Conservation (phyloP, 2,329 filamentous ascomycete genomes). For the Fusarium stilboides region DNA sequence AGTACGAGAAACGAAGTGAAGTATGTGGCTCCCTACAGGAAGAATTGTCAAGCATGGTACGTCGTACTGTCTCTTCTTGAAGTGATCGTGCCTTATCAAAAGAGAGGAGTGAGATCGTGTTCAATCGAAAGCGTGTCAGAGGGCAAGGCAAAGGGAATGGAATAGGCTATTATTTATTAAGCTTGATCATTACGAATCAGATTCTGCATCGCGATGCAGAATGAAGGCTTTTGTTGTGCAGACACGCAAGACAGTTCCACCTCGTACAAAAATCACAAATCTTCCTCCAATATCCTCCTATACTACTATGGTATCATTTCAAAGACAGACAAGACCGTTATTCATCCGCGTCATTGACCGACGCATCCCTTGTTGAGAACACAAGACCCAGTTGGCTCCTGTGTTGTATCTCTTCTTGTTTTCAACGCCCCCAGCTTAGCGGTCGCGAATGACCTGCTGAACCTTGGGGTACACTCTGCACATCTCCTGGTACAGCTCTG, state of each 20-base stretch:
- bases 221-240: not conserved
- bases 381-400: too few species aligned
- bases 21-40: too few species aligned
- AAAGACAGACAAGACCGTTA: constrained; percentile 5
- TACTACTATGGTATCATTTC: constrained; percentile 38
- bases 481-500: constrained; percentile 85
- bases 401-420: too few species aligned
- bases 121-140: too few species aligned
- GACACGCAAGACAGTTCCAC: not conserved
- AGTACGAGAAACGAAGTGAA: too few species aligned
- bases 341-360: not conserved
- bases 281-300: constrained; percentile 17
- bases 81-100: too few species aligned
- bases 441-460: constrained; percentile 76
- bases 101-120: too few species aligned
- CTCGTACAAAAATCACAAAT: not conserved
- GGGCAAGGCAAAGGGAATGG: not conserved
- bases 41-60: too few species aligned
- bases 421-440: constrained; percentile 15
- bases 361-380: too few species aligned
- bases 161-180: constrained; percentile 17
- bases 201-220: not conserved
- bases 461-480: constrained; percentile 87
- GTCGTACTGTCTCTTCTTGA: too few species aligned
- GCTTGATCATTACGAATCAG: not conserved